Base-by-base conservation (phyloP, 768 basidiomycete species). In the Leccinum broughii region DNA sequence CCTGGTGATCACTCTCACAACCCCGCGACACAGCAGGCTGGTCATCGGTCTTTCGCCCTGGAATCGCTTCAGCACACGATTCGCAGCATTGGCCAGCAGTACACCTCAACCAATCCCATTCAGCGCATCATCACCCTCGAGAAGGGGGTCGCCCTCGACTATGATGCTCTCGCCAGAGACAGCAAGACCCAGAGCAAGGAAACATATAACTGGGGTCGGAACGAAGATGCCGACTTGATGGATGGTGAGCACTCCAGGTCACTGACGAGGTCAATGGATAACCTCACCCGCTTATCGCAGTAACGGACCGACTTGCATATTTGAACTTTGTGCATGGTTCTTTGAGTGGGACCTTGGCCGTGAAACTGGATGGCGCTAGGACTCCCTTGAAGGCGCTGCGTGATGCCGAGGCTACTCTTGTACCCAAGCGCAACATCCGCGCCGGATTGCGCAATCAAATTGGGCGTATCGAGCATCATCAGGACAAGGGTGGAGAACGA, bases 131-230 rank as follows among this genome's bases (percentile, higher is more conserved):
- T 94, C 63, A 93, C 92, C 0, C 76, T 83, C 6, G 83, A 85
- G 71, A 94, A 93, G 72, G 88, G 92, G 4, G 77, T 93, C 15
- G 85, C 88, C 20, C 80, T 94, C 64, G 90, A 91, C 72, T 82
- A 84, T 66, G 88, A 92, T 64, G 81, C 79, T 59, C 73, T 87
- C 32, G 78, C 85, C 3, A 83, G 88, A 64, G 86, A 92, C 66
- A 68, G 81, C 8, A 87, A 92, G 69, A 76, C 82, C 1, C 85
- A 87, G 69, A 90, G 90, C 80, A 93, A 93, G 74, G 93, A 93
- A 61, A 76, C 93, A 26, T 94, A 92, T 66, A 83, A 83, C 14
- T 94, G 92, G 92, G 92, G 92, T 13, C 91, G 93, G 70, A 67
- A 70, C 1, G 88, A 93, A 66, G 72, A 75, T 6, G 79, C 82